phyloP scores from a whole-genome alignment of 225 moss, liverwort and hornwort genomes.

The Anthoceros angustus region DNA sequence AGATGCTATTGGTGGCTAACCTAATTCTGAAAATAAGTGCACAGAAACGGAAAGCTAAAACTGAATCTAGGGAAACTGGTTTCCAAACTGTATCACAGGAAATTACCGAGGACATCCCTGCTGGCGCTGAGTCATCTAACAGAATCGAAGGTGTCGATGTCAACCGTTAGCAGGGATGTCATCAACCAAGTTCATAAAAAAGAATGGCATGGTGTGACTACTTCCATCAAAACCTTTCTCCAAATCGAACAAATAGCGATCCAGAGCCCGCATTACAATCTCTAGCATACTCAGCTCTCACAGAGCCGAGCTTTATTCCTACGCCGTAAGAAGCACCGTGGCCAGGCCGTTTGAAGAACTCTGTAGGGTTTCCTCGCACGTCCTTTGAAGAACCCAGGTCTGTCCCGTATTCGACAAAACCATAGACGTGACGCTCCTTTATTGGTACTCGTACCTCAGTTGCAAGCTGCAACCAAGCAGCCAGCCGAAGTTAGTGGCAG shows the following conservation, averaged over 20 bases:
- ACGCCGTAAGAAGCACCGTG: slow-evolving; percentile 63
- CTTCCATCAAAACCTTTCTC: slow-evolving; percentile 48
- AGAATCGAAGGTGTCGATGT: no score
- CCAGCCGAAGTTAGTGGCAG: not conserved
- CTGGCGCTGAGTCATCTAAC: no score
- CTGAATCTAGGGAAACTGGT: no score
- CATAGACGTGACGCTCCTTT: slow-evolving; percentile 64
- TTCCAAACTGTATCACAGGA: no score
- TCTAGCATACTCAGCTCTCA: slow-evolving; percentile 78
- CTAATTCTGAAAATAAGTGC: no score
- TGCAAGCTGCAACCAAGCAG: slow-evolving; percentile 34
- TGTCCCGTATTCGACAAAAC: slow-evolving; percentile 67
- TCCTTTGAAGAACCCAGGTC: slow-evolving; percentile 91
- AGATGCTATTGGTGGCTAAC: no score
- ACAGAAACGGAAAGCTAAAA: no score
- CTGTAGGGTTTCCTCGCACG: slow-evolving; percentile 79
- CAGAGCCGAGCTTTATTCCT: slow-evolving; percentile 69
- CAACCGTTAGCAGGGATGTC: no score
- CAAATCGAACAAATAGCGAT: slow-evolving; percentile 77
- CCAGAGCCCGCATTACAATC: slow-evolving; percentile 73
- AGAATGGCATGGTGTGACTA: no score
- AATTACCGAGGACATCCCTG: no score
- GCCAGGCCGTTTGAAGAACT: slow-evolving; percentile 65
- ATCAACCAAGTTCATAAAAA: no score
- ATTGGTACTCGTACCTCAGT: slow-evolving; percentile 63